These are phyloP conservation scores for Schizothecium vesticola DNA, from an alignment of 495 filamentous ascomycete genomes.

Conservation along the genomic window DNA sequence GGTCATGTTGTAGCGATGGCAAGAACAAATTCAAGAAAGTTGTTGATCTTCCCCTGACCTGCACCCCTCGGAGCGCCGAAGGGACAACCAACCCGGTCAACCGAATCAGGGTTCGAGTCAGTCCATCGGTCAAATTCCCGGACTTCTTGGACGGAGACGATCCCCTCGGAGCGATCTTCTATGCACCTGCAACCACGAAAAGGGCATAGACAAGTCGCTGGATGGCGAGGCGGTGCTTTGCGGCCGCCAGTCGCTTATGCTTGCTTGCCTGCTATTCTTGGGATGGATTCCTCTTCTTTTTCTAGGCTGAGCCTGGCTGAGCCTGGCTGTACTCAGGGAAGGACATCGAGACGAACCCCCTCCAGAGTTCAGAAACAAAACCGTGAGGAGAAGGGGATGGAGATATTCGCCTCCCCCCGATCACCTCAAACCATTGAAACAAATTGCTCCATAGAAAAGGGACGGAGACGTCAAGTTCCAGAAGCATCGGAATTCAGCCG, in stretches of 20 bases:
- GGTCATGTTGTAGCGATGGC: not conserved
- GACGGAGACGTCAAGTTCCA: not conserved
- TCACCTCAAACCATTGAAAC: not conserved
- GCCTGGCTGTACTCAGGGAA: not conserved
- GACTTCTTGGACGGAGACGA: not conserved
- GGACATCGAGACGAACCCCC: not conserved
- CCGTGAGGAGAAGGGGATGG: not conserved
- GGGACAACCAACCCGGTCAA: not conserved
- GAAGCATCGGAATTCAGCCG: not conserved
- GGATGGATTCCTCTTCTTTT: not conserved
- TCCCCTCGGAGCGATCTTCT: not conserved
- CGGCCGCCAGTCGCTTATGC: not conserved
- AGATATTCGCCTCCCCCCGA: not conserved
- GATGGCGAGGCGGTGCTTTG: not conserved
- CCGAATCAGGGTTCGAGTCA: not conserved
- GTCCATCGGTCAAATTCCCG: not conserved
- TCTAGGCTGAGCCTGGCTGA: not conserved
- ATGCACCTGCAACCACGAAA: not conserved
- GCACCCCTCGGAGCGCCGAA: not conserved
- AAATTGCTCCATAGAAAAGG: not conserved
- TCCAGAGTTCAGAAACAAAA: not conserved
- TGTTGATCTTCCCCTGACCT: not conserved
- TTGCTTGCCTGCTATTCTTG: not conserved
- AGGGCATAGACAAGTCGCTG: not conserved
- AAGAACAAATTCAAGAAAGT: too few species aligned